Conservation (phyloP, 2,329 filamentous ascomycete species). For the Alternaria longipes region DNA sequence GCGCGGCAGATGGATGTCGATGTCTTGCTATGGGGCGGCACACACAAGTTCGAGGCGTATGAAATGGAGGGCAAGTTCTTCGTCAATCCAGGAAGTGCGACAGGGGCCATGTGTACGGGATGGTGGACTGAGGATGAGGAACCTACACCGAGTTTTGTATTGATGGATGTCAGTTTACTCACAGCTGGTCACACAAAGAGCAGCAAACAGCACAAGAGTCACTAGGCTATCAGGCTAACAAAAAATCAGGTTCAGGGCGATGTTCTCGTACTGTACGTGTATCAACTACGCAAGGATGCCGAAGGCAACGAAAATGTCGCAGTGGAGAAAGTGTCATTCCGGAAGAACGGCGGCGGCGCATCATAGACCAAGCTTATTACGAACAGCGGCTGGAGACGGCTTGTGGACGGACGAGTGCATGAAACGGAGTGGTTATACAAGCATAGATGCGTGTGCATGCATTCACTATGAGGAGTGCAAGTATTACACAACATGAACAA, state of each 20-base stretch:
- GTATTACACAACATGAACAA: conserved; percentile 15
- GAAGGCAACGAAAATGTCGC: conserved; percentile 63
- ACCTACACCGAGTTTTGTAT: conserved; percentile 87
- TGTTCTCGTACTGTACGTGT: conserved; percentile 94
- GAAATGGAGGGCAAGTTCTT: conserved; percentile 78
- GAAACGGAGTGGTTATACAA: neutral
- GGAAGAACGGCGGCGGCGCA: conserved; percentile 58
- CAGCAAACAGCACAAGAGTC: neutral
- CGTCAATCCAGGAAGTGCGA: conserved; percentile 74
- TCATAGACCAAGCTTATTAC: conserved; percentile 37
- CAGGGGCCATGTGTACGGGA: conserved; percentile 69
- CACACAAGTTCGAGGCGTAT: conserved; percentile 75
- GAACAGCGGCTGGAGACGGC: conserved; percentile 21
- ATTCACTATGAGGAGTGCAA: conserved; percentile 13
- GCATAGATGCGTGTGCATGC: conserved; percentile 8
- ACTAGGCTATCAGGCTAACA: conserved; percentile 28
- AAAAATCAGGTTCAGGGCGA: conserved; percentile 84
- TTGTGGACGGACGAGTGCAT: conserved; percentile 1
- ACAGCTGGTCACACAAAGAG: neutral
- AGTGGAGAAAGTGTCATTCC: conserved; percentile 65
- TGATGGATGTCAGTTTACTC: conserved; percentile 86
- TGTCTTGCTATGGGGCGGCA: conserved; percentile 74
- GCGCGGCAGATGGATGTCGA: conserved; percentile 77
- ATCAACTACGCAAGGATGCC: conserved; percentile 66
- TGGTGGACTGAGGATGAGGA: conserved; percentile 69